Evolutionary conservation across 345 rosid genomes (phyloP), one percentile per base, ranked within the genome.

Genomic region (Euphorbia tirucalli): DNA sequence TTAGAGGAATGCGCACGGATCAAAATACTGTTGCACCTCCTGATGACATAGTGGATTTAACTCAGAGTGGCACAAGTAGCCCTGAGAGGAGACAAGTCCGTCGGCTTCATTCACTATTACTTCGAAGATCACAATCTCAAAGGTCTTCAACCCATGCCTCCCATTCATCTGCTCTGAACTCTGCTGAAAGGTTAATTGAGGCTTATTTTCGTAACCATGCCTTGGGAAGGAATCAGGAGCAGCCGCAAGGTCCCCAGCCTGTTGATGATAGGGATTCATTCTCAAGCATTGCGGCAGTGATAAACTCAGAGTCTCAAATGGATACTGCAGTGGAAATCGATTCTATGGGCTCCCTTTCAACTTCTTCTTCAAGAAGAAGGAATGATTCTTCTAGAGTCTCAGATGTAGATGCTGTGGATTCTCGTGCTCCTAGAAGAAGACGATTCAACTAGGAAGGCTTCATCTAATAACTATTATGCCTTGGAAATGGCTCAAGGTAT

Each of bases 261-360:
- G 93, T 83, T 68, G 96, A 90, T 82, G 98, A 94, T 82, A 87
- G 93, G 65, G 97, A 90, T 80, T 92, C 97, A 14, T 85, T 90
- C 83, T 92, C 97, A 64, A 92, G 97, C 79, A 83, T 90, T 61
- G 89, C 90, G 70, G 96, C 96, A 67, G 94, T 81, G 31, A 92
- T 92, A 78, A 88, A 92, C 87, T 90, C 97, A 0, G 97, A 87
- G 75, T 84, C 88, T 80, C 96, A 87, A 71, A 77, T 90, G 75
- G 97, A 92, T 85, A 88, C 88, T 27, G 96, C 97, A 0, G 85
- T 84, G 59, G 97, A 92, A 83, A 92, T 88, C 35, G 93, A 92
- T 82, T 92, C 97, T 54, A 74, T 85, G 88, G 96, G 84, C 1
- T 84, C 97, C 69, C 92, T 88, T 39, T 89, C 97, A 19, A 91